A percentile compares a stretch with the other conserved stretches of the same genome.
Conservation (phyloP, 225 moss, liverwort and hornwort species). For the Asterella californica region DNA sequence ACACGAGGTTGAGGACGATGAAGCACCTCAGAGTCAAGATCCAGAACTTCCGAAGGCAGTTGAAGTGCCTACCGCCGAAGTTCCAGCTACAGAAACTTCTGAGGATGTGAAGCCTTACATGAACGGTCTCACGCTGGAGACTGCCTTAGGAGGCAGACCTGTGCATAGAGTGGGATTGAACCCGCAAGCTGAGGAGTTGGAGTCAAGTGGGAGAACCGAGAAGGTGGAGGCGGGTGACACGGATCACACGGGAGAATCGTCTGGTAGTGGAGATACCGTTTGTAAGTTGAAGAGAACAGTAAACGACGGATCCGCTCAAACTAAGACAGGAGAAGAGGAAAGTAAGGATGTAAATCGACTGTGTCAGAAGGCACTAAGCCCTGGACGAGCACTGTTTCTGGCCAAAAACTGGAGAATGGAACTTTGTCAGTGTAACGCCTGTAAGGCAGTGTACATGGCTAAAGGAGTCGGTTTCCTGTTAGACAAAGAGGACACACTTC, state of each 20-base stretch:
- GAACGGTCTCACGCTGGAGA: conserved; percentile 8
- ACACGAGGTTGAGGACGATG: conserved; percentile 30
- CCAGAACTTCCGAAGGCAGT: neutral
- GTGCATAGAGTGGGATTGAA: neutral
- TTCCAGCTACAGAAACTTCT: conserved; percentile 12
- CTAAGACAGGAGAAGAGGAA: conserved; percentile 21
- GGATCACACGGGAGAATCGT: conserved; percentile 28
- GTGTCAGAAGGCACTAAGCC: conserved; percentile 7
- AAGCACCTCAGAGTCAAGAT: conserved; percentile 27
- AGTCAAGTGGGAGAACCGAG: conserved; percentile 1
- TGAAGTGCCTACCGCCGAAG: conserved; percentile 15
- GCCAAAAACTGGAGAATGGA: conserved; percentile 65
- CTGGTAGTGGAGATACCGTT: conserved; percentile 2
- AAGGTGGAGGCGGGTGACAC: neutral
- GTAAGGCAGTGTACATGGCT: conserved; percentile 58
- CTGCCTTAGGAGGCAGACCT: conserved; percentile 9
- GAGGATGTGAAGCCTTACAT: conserved; percentile 1
- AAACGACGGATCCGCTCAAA: neutral
- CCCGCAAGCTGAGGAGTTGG: neutral
- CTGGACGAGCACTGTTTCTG: conserved; percentile 59
- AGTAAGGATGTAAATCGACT: conserved; percentile 12
- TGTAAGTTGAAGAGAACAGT: conserved; percentile 31
- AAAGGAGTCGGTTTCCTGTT: conserved; percentile 55
- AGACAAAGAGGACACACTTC: conserved; percentile 67
- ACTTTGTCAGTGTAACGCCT: conserved; percentile 61